A percentile compares a stretch with the other conserved stretches of the same genome.
phyloP scores from a whole-genome alignment of 768 basidiomycete genomes.

The Pulveroboletus sp. region DNA sequence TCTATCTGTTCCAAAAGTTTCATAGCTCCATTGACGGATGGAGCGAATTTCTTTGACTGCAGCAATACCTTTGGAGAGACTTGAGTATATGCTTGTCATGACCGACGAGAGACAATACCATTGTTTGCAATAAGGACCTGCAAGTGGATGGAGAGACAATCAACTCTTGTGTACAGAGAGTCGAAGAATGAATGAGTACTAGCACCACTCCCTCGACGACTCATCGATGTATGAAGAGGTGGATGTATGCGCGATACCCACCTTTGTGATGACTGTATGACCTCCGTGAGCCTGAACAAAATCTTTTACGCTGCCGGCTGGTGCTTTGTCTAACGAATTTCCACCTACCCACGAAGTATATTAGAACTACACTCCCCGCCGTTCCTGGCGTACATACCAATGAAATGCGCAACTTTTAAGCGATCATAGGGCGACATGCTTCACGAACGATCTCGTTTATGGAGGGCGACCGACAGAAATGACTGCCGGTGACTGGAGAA shows the following conservation, averaged over 20 bases:
- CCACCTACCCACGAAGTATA: constrained; percentile 57
- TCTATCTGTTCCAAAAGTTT: constrained; percentile 95
- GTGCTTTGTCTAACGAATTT: constrained; percentile 83
- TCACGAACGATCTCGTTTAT: constrained; percentile 9
- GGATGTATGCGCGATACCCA: constrained; percentile 34
- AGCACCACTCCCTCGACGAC: background rate
- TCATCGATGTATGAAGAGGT: constrained; percentile 5
- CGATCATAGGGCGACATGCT: constrained; percentile 45
- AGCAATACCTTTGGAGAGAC: constrained; percentile 71
- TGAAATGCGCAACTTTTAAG: constrained; percentile 58
- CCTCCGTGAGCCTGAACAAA: constrained; percentile 90
- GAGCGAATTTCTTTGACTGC: constrained; percentile 99
- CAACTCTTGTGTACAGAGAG: background rate
- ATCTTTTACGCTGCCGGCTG: constrained; percentile 74
- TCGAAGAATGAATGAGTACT: background rate
- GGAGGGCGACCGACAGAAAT: constrained; percentile 1
- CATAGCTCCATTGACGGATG: constrained; percentile 99
- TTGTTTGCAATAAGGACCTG: constrained; percentile 99
- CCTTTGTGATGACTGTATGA: constrained; percentile 98
- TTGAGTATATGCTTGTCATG: constrained; percentile 20
- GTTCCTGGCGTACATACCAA: constrained; percentile 38
- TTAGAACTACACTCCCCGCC: constrained; percentile 4
- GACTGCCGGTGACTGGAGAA: constrained; percentile 5
- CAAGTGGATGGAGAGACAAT: background rate
- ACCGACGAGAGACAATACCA: constrained; percentile 43